These are phyloP conservation scores for Pestalotiopsis sp. DNA, from an alignment of 2,329 filamentous ascomycete genomes.

Conservation along the genomic window DNA sequence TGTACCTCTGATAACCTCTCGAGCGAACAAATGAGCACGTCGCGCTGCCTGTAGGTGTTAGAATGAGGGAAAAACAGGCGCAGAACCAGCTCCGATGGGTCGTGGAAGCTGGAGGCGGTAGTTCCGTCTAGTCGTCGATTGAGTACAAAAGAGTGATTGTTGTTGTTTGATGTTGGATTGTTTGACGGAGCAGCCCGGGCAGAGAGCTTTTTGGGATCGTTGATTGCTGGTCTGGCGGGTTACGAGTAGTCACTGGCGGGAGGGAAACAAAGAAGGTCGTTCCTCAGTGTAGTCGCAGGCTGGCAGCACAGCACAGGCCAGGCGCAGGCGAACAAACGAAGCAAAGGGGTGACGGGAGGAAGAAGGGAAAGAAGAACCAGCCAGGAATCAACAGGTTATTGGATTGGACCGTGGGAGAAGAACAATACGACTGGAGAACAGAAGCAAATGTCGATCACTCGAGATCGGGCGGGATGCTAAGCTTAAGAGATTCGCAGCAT, in stretches of 20 bases:
- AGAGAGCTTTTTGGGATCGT: no score
- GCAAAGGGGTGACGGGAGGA: not conserved
- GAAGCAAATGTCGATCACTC: conserved; percentile 8
- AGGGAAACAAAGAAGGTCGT: not conserved
- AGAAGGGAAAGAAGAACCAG: not conserved
- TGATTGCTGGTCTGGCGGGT: not conserved
- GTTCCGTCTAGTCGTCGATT: not conserved
- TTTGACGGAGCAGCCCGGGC: not conserved
- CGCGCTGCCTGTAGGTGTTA: not conserved
- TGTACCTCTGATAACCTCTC: not conserved
- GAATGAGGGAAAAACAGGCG: not conserved
- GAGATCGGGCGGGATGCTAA: conserved; percentile 2
- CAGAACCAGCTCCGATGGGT: not conserved
- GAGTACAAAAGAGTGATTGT: not conserved
- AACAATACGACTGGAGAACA: not conserved
- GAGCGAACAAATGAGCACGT: not conserved
- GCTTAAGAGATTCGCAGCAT: conserved; percentile 9
- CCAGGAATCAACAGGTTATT: not conserved
- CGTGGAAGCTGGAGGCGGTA: not conserved
- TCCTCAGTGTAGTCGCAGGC: not conserved
- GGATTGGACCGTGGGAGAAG: not conserved
- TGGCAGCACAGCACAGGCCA: not conserved
- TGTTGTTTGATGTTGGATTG: not conserved
- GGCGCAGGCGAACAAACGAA: not conserved
- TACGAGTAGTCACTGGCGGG: not conserved